Evolutionary conservation across 208 protist species (phyloP).

Genomic region (Wallacemonas collosoma): DNA sequence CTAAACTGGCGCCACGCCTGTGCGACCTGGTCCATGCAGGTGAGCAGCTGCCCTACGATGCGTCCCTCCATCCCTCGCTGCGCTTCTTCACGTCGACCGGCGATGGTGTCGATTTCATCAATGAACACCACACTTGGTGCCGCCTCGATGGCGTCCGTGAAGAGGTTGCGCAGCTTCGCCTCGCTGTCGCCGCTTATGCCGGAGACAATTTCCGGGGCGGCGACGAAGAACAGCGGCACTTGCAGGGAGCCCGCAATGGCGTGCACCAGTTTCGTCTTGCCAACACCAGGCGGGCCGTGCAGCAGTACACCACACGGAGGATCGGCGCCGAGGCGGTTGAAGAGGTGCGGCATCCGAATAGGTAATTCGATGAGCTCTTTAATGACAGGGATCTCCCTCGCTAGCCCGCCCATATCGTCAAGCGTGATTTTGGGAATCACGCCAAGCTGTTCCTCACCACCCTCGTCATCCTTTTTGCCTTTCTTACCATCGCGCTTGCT

Average conservation of each 20-base stretch:
- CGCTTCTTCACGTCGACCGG: slow-evolving; percentile 93
- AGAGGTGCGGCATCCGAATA: slow-evolving; percentile 95
- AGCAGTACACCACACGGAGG: slow-evolving; percentile 96
- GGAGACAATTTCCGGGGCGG: slow-evolving; percentile 96
- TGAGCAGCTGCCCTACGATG: slow-evolving; percentile 99
- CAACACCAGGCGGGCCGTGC: slow-evolving; percentile 96
- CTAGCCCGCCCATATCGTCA: slow-evolving; percentile 92
- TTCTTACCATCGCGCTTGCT: slow-evolving; percentile 19
- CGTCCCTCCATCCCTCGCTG: slow-evolving; percentile 98
- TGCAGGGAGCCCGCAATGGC: slow-evolving; percentile 95
- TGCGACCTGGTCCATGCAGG: slow-evolving; percentile 97
- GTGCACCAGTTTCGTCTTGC: slow-evolving; percentile 96
- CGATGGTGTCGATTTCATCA: slow-evolving; percentile 99
- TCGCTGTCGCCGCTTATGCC: slow-evolving; percentile 99
- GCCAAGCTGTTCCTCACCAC: slow-evolving; percentile 40
- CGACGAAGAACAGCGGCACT: slow-evolving; percentile 95
- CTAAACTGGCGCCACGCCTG: slow-evolving; percentile 85
- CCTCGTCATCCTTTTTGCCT: slow-evolving; percentile 21
- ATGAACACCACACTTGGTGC: slow-evolving; percentile 99
- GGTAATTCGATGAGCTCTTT: slow-evolving; percentile 96
- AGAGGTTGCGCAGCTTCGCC: slow-evolving; percentile 96
- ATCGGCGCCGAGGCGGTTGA: slow-evolving; percentile 94
- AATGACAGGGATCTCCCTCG: slow-evolving; percentile 92
- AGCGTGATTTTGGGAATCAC: slow-evolving; percentile 87
- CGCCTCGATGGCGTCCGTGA: slow-evolving; percentile 89